Conservation (phyloP, 805 yeast species). For the Saccharomyces eubayanus region DNA sequence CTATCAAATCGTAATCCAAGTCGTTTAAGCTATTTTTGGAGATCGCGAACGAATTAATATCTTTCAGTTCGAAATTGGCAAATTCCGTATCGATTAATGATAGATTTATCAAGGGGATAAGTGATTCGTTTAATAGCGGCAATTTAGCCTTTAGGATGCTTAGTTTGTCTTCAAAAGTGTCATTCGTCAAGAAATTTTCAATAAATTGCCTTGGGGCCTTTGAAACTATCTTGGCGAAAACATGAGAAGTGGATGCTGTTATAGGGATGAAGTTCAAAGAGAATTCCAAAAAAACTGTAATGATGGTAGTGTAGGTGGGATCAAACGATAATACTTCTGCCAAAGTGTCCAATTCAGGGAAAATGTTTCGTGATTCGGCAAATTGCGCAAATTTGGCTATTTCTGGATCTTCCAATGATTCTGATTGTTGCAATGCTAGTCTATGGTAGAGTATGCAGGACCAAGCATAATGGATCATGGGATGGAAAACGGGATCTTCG, state of each 20-base stretch:
- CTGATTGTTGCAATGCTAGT: conserved; percentile 24
- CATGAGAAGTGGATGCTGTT: conserved; percentile 28
- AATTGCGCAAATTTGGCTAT: conserved; percentile 31
- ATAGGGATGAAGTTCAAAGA: conserved; percentile 41
- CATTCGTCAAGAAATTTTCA: conserved; percentile 33
- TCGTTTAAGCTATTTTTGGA: conserved; percentile 35
- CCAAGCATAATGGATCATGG: conserved; percentile 59
- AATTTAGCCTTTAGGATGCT: conserved; percentile 58
- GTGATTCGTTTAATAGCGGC: conserved; percentile 45
- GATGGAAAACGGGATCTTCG: conserved; percentile 20
- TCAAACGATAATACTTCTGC: conserved; percentile 42
- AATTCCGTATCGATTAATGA: conserved; percentile 56
- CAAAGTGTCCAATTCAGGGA: conserved; percentile 36
- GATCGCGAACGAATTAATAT: conserved; percentile 52
- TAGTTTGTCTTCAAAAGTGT: conserved; percentile 29
- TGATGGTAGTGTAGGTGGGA: conserved; percentile 40
- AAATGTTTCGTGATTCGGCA: conserved; percentile 37
- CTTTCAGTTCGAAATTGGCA: conserved; percentile 54
- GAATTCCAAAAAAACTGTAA: conserved; percentile 31
- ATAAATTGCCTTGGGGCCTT: conserved; percentile 32
- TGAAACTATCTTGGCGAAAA: conserved; percentile 25
- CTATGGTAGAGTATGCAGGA: conserved; percentile 42
- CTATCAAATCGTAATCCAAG: conserved; percentile 35
- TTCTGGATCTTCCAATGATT: conserved; percentile 35
- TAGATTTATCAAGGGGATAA: conserved; percentile 53